phyloP scores from a whole-genome alignment of 148 eudicot species.

The Hydrangea macrophylla region DNA sequence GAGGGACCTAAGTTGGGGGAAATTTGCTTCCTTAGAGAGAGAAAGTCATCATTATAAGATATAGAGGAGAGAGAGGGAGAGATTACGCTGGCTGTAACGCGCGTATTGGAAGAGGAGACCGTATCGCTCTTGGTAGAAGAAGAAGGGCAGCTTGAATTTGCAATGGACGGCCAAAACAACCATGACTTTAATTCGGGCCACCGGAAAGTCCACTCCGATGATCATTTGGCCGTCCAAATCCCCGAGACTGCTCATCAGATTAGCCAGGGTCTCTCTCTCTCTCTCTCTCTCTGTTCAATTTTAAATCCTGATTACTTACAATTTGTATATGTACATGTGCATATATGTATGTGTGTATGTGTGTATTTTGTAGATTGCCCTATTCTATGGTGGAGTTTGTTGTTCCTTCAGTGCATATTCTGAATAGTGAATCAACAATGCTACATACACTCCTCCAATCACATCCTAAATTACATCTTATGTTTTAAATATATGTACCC shows the following conservation, averaged over 20 bases:
- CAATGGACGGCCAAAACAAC: not conserved
- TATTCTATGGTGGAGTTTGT: not conserved
- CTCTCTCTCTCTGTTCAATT: not conserved
- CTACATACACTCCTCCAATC: too few species aligned
- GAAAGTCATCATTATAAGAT: not conserved
- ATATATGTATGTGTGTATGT: not conserved
- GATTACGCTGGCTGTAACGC: conserved; percentile 7
- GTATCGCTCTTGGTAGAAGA: conserved; percentile 6
- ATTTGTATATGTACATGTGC: not conserved
- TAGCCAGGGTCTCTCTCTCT: conserved; percentile 49
- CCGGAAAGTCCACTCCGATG: conserved; percentile 8
- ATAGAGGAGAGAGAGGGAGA: not conserved
- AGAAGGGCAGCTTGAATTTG: conserved; percentile 5
- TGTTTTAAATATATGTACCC: too few species aligned
- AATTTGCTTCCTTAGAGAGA: too few species aligned
- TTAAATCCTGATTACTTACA: not conserved
- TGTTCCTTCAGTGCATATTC: not conserved
- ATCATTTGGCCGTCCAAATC: conserved; percentile 21
- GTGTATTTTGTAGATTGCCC: too few species aligned
- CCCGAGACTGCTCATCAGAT: conserved; percentile 88
- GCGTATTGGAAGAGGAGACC: conserved; percentile 7
- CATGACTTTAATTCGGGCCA: not conserved
- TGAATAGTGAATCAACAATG: not conserved
- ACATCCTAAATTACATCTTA: too few species aligned
- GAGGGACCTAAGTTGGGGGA: too few species aligned